Evolutionary conservation across 257 asterid species (phyloP).

Genomic region (Osmanthus fragrans): DNA sequence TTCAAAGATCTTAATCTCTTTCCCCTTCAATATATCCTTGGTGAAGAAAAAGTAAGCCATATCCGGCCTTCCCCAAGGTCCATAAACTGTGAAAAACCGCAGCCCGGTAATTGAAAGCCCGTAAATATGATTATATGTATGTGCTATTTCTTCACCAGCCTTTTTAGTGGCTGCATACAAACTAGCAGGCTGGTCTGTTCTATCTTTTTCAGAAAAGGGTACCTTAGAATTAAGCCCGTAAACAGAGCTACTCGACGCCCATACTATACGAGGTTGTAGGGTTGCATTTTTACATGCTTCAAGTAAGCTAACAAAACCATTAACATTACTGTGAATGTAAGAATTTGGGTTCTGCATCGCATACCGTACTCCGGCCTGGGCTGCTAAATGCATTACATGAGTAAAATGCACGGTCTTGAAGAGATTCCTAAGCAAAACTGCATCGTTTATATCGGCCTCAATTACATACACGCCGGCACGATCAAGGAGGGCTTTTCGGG

Average conservation of each 20-base stretch:
- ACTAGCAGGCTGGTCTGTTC: constrained; percentile 82
- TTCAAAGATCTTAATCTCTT: constrained; percentile 69
- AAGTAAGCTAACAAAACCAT: constrained; percentile 66
- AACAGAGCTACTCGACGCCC: constrained; percentile 89
- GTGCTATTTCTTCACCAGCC: constrained; percentile 89
- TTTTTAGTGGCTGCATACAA: constrained; percentile 84
- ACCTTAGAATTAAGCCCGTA: constrained; percentile 82
- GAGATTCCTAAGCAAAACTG: constrained; percentile 44
- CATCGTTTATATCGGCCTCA: constrained; percentile 66
- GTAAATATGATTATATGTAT: constrained; percentile 70
- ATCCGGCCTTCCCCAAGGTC: constrained; percentile 93
- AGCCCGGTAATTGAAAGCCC: constrained; percentile 80
- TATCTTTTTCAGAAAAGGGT: constrained; percentile 72
- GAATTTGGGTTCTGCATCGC: constrained; percentile 79
- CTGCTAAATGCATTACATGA: constrained; percentile 85
- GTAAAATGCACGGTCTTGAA: constrained; percentile 58
- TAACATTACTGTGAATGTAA: constrained; percentile 64
- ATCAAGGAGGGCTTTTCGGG: constrained; percentile 57
- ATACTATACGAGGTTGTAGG: constrained; percentile 69
- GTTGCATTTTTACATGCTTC: constrained; percentile 62
- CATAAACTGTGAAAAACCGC: constrained; percentile 77
- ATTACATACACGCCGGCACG: constrained; percentile 53
- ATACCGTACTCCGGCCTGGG: constrained; percentile 86
- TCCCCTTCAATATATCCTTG: constrained; percentile 70
- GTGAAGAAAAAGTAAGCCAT: constrained; percentile 88